Evolutionary conservation across 2,329 filamentous ascomycete genomes (phyloP), one percentile per base, ranked within the genome.

Genomic region (Grosmannia clavigera): DNA sequence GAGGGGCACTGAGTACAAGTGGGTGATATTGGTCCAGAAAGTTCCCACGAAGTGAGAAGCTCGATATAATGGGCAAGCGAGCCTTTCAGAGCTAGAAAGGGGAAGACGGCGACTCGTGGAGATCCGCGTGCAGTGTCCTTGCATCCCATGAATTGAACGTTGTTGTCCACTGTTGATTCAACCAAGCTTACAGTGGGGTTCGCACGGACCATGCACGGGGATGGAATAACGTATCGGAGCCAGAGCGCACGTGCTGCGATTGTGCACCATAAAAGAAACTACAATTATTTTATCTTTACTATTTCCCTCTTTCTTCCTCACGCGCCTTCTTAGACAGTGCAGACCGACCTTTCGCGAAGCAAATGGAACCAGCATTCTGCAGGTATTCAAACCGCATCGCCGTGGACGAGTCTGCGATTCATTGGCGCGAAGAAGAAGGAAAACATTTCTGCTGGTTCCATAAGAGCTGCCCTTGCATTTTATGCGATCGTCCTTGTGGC

Each of bases 291-390:
- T 19, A 7, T 19, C 19, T 19, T 10, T 14, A 6, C 1, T 25
- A 12, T 29, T 48, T 38, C n/a, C 19, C 35, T 40, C 19, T 52
- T 31, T 43, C 40, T 35, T 58, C 16, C 16, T 10, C 16, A 61
- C 60, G 60, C 60, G 57, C 56, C 51, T 31, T 50, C 40, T 40
- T 58, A 92, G 89, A 92, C 88, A 92, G 88, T 92, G 83, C 88
- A 87, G 82, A 80, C 80, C 85, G 85, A 57, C 79, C 81, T 74
- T 74, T 73, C 54, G 76, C 72, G 73, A 75, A 77, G 78, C 77
- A 73, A 77, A 73, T 72, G 77, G 75, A 70, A 60, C 73, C 77
- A 79, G 76, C 87, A 80, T 92, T 88, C 83, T 91, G 87, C 79
- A 76, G 76, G 78, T 69, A 65, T 71, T 76, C 74, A 74, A 74